Evolutionary conservation across 306 rosid genomes (phyloP).

Genomic region (Sicyos edulis): DNA sequence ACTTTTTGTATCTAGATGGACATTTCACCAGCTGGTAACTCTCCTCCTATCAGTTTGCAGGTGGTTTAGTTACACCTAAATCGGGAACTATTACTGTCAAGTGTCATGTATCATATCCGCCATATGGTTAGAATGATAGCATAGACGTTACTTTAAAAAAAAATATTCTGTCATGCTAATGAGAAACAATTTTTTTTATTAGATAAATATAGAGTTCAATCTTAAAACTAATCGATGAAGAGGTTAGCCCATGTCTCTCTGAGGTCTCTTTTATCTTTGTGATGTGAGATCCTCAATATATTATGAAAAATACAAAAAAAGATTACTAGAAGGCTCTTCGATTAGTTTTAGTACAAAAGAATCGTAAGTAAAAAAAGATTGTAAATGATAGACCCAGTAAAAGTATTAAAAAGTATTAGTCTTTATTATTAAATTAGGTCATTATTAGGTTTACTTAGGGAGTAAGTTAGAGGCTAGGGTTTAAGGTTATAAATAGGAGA

Average conservation of each 20-base stretch:
- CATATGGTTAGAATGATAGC: not conserved
- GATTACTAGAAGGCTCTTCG: not conserved
- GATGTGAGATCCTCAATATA: too few species aligned
- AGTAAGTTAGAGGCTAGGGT: too few species aligned
- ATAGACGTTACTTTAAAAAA: too few species aligned
- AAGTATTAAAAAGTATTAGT: not conserved
- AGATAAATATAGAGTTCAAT: too few species aligned
- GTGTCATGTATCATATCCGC: not conserved
- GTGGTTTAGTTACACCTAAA: conserved; percentile 7
- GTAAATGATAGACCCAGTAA: not conserved
- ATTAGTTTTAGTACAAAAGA: not conserved
- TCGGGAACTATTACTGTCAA: not conserved
- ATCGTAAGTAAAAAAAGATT: not conserved
- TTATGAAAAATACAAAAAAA: not conserved
- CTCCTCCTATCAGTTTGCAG: conserved; percentile 18
- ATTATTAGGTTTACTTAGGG: too few species aligned
- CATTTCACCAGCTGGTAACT: conserved; percentile 92
- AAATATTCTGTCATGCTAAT: not conserved
- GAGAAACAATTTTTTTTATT: not conserved
- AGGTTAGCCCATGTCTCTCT: too few species aligned
- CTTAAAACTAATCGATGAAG: too few species aligned
- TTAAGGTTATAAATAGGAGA: too few species aligned
- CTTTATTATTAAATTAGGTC: too few species aligned
- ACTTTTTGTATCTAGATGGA: conserved; percentile 89
- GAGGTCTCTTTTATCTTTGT: too few species aligned